A percentile compares a stretch with the other conserved stretches of the same genome.
Conservation (phyloP, 257 asterid genomes). For the Petunia secreta region DNA sequence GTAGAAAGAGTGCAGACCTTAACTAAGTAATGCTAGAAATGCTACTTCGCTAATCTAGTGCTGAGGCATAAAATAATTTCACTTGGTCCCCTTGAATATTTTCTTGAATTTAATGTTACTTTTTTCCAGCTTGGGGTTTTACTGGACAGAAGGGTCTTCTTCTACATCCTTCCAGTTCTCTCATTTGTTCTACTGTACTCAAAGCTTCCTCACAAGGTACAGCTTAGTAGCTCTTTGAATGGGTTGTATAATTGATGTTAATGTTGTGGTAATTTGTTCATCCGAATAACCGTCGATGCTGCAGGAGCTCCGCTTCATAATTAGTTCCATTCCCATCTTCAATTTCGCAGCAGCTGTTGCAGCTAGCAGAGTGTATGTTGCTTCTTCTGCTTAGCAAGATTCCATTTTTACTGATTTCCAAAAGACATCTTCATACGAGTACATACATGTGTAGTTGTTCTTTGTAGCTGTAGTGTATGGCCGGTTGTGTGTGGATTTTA, state of each 20-base stretch:
- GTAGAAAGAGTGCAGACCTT: neutral
- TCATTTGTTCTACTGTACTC: slow-evolving; percentile 83
- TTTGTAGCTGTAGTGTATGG: neutral
- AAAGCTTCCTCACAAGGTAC: slow-evolving; percentile 98
- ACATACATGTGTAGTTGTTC: neutral
- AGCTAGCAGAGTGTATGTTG: slow-evolving; percentile 82
- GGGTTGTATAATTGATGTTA: slow-evolving; percentile 27
- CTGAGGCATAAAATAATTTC: slow-evolving; percentile 9
- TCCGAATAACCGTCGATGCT: slow-evolving; percentile 37
- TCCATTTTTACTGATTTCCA: slow-evolving; percentile 1
- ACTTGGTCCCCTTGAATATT: neutral
- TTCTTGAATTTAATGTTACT: slow-evolving; percentile 33
- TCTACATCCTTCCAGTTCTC: slow-evolving; percentile 69
- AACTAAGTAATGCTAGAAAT: neutral
- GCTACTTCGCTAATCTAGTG: neutral
- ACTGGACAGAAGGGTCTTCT: slow-evolving; percentile 70
- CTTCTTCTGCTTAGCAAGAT: slow-evolving; percentile 22
- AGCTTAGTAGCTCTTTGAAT: slow-evolving; percentile 10
- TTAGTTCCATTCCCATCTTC: slow-evolving; percentile 88
- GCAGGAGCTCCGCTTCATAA: slow-evolving; percentile 96
- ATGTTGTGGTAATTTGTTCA: slow-evolving; percentile 11
- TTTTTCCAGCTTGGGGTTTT: slow-evolving; percentile 83
- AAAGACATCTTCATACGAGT: neutral
- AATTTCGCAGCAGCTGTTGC: slow-evolving; percentile 93
- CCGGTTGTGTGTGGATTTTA: neutral